Evolutionary conservation across 495 filamentous ascomycete species (phyloP).

Genomic region (Platismatia glauca): DNA sequence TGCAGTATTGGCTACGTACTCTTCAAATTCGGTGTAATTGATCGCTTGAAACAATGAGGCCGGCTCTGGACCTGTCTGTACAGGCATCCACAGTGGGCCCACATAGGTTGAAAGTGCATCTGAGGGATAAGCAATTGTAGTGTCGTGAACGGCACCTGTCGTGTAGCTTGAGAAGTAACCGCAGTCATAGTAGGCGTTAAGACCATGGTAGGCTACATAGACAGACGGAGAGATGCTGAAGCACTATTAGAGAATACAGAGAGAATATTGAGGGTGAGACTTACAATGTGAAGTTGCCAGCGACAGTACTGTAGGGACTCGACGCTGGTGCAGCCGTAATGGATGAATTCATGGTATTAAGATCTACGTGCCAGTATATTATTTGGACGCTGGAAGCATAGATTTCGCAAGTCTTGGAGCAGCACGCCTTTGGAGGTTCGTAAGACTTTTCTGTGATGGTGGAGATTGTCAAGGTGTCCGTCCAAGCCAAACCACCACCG

Average conservation of each 20-base stretch:
- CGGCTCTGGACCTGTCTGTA: neutral
- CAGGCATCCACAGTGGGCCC: neutral
- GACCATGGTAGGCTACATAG: conserved; percentile 1
- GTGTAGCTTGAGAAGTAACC: neutral
- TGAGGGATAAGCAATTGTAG: neutral
- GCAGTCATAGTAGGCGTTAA: neutral
- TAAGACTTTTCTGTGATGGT: neutral
- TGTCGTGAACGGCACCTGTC: neutral
- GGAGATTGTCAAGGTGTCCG: neutral
- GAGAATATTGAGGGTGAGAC: neutral
- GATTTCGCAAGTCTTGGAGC: neutral
- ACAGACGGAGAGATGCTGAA: conserved; percentile 7
- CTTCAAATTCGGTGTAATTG: neutral
- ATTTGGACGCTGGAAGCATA: conserved; percentile 2
- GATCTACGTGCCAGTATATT: conserved; percentile 1
- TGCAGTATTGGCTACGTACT: neutral
- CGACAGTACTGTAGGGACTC: neutral
- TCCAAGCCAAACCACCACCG: neutral
- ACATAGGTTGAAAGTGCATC: neutral
- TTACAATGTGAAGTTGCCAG: neutral
- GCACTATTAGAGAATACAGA: neutral
- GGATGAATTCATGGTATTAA: neutral
- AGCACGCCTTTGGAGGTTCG: neutral
- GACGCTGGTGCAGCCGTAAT: neutral
- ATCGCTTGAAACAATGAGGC: neutral